Base-by-base conservation (phyloP, 176 grass and related monocot species). In the Ensete glaucum region DNA sequence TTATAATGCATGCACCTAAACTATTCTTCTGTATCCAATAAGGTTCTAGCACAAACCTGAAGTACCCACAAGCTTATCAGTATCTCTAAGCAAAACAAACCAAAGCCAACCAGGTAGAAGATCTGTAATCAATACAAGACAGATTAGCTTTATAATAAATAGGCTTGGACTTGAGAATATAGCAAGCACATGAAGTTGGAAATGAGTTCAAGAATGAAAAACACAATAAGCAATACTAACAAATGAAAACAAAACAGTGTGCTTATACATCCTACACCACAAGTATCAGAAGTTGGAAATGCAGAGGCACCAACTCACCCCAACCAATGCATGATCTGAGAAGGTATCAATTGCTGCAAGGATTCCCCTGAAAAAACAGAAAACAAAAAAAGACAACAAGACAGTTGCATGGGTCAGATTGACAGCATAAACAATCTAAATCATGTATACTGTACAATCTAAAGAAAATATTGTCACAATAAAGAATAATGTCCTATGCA, bases 21-120 rank as follows among this genome's bases (percentile, higher is more conserved):
- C 22, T 53, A 14, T 53, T 53, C 8, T 58, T 77, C 19, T 22
- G 24, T 48, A 53, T 29, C 17, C 19, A 73, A 53, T 8, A 22
- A 13, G 21, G 34, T 82, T 84, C 66, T 76, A 22, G 14, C 17
- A 87, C 73, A 76, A 72, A 93, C 93, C 90, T 97, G 83, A 78
- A 93, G 82, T 54, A 97, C 93, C 93, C 93, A 97, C 24, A 97
- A 62, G 72, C 93, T 97, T 74, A 97, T 81, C 66, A 93, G 72
- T 23, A 79, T 88, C 81, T 97, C 93, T 58, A 90, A 57, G 57
- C 83, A 52, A 82, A 97, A 97, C 11, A 92, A 58, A 68, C 82
- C 81, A 87, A 93, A 97, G 17, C 93, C 90, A 4, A 90, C 77
- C 75, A 93, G 48, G 69, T 93, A 97, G 80, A 97, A 78, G 26